A percentile compares a stretch with the other conserved stretches of the same genome.
These are phyloP conservation scores for Xylariaceae sp. DNA, from an alignment of 2,329 filamentous ascomycete genomes.

Conservation along the genomic window DNA sequence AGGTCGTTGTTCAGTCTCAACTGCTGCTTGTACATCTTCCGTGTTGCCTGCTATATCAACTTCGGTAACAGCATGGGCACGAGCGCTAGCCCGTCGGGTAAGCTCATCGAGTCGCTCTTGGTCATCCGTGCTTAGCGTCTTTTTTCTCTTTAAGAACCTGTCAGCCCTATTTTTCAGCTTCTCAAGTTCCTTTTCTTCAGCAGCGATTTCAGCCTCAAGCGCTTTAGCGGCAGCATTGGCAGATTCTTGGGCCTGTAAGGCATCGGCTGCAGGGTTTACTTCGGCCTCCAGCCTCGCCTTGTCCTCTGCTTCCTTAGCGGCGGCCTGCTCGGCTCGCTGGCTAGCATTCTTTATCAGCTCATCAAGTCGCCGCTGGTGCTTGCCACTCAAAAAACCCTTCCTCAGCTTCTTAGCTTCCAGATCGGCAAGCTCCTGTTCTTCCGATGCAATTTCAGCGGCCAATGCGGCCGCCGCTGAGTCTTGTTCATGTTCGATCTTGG, in stretches of 20 bases:
- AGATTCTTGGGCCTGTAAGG: conserved; percentile 22
- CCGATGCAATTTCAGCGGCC: conserved; percentile 38
- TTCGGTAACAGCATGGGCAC: conserved; percentile 21
- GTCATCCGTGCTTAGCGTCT: conserved; percentile 9
- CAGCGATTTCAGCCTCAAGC: conserved; percentile 10
- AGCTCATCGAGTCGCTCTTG: conserved; percentile 18
- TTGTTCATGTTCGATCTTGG: conserved; percentile 35
- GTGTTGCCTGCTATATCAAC: conserved; percentile 16
- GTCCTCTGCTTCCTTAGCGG: conserved; percentile 38
- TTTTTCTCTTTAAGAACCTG: conserved; percentile 2
- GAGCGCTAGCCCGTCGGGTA: conserved; percentile 10
- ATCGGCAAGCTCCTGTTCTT: conserved; percentile 37
- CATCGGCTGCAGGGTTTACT: conserved; percentile 13
- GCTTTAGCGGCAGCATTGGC: conserved; percentile 21
- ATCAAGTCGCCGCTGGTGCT: conserved; percentile 34
- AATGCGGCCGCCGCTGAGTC: conserved; percentile 32
- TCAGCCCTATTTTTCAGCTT: conserved; percentile 2
- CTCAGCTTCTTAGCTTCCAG: conserved; percentile 30
- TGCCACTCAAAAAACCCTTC: conserved; percentile 31
- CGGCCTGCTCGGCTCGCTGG: conserved; percentile 34
- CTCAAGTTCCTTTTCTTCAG: conserved; percentile 15
- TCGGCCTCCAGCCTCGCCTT: conserved; percentile 28
- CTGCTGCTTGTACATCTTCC: conserved; percentile 25
- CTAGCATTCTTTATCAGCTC: conserved; percentile 34
- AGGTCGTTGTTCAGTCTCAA: conserved; percentile 24